Base-by-base conservation (phyloP, 2,329 filamentous ascomycete genomes). In the Xylaria sp. region DNA sequence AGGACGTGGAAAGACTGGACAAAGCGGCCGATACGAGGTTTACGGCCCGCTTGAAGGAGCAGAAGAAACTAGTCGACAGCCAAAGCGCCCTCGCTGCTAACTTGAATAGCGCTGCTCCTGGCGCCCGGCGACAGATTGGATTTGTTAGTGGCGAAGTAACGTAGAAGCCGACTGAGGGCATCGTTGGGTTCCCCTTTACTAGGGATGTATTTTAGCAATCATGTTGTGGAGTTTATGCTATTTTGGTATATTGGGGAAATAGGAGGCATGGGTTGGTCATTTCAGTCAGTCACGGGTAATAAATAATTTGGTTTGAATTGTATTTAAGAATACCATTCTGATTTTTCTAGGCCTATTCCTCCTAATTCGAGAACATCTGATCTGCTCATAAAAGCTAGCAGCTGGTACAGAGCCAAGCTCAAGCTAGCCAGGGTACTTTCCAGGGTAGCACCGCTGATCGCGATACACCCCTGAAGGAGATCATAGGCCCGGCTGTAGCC, bases 81-180 rank as follows among this genome's bases (percentile, higher is more conserved):
- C 82, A 84, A 79, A 79, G 75, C 57, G 69, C 71, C 46, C 76
- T 84, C 8, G 82, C 82, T 20, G 76, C 76, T 43, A 80, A 77
- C 64, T 71, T 83, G 51, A 75, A 78, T 3, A 71, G 65, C 41
- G 77, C 79, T 7, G 78, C 78, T n/a, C 76, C 80, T 13, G 79
- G 78, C 15, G 77, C 77, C 51, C 78, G 84, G 73, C 81, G 83
- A 70, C 85, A 87, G 79, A 85, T 88, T 79, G 87, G 87, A n/a
- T 89, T 83, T 71, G 82, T 89, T 39, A 84, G 84, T 55, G 82
- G 82, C 57, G 86, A 88, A 79, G 33, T 36, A 2, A 8, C 33
- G 67, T 88, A 75, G 82, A 73, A 0, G 71, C 69, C 18, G 73
- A 75, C 67, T 74, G 60, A 46, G 36, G 33, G 10, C 2, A 36